A percentile compares a stretch with the other conserved stretches of the same genome.
These are phyloP conservation scores for Allium cepa DNA, from an alignment of 106 monocot species.

Conservation along the genomic window DNA sequence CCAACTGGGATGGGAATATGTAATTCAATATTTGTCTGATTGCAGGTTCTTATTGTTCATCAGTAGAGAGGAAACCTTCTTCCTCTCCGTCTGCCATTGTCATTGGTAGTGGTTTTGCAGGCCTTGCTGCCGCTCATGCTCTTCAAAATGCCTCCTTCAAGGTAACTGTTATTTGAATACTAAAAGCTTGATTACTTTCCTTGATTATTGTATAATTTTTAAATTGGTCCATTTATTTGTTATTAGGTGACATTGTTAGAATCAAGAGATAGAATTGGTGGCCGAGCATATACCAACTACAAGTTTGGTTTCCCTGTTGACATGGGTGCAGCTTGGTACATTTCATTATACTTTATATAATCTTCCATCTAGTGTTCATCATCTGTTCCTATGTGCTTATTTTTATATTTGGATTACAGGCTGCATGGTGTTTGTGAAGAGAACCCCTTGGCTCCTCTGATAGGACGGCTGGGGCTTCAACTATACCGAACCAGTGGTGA, in stretches of 20 bases:
- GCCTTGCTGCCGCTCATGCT: slow-evolving; percentile 58
- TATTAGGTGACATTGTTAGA: slow-evolving; percentile 86
- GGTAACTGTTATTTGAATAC: slow-evolving; percentile 18
- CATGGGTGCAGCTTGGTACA: slow-evolving; percentile 92
- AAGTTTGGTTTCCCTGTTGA: slow-evolving; percentile 95
- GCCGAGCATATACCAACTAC: slow-evolving; percentile 79
- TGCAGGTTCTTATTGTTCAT: slow-evolving; percentile 3
- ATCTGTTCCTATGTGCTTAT: background rate
- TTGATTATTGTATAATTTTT: background rate
- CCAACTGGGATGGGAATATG: background rate
- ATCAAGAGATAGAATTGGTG: slow-evolving; percentile 90
- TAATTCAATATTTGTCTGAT: background rate
- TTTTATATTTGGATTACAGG: slow-evolving; percentile 25
- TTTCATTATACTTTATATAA: background rate
- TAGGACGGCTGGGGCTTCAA: slow-evolving; percentile 82
- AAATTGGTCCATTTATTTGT: background rate
- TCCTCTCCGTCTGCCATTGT: slow-evolving; percentile 45
- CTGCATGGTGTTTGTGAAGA: slow-evolving; percentile 92
- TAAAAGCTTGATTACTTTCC: background rate
- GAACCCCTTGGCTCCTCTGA: slow-evolving; percentile 84
- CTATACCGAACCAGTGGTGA: slow-evolving; percentile 96
- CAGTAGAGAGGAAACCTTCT: slow-evolving; percentile 13
- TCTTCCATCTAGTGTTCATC: background rate
- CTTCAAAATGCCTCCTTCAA: slow-evolving; percentile 80
- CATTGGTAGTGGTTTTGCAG: slow-evolving; percentile 64